These are phyloP conservation scores for Neocallimastix lanati DNA, from an alignment of 192 early-diverging fungal species.

Conservation along the genomic window DNA sequence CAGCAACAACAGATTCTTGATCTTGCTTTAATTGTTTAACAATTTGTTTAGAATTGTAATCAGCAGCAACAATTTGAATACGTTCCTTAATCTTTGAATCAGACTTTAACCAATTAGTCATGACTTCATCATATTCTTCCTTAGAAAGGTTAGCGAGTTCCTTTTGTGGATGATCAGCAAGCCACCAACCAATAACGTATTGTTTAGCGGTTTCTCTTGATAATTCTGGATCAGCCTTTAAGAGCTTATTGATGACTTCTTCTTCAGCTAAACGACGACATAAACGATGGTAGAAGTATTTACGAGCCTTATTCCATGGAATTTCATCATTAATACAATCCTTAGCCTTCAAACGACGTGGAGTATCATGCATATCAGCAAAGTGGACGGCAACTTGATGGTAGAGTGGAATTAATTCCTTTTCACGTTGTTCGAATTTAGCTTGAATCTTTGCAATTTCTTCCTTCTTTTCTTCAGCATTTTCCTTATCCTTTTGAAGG, in stretches of 20 bases:
- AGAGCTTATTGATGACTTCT: constrained; percentile 44
- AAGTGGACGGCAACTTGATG: constrained; percentile 87
- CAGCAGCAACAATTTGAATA: not conserved
- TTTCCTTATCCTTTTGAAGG: not conserved
- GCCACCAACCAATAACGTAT: constrained; percentile 41
- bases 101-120: not conserved
- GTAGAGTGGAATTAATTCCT: constrained; percentile 73
- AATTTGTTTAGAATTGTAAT: not conserved
- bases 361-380: constrained; percentile 91
- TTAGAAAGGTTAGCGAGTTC: not conserved
- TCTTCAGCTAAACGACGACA: constrained; percentile 61
- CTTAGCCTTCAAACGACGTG: constrained; percentile 91
- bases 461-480: constrained; percentile 26
- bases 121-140: not conserved
- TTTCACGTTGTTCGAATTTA: constrained; percentile 63
- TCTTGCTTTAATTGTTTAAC: not conserved
- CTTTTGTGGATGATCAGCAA: not conserved
- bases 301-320: constrained; percentile 58
- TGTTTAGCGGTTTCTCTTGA: constrained; percentile 26
- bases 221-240: constrained; percentile 18
- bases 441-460: constrained; percentile 47
- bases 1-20: not conserved
- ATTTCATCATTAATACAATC: constrained; percentile 61
- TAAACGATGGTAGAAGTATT: constrained; percentile 87
- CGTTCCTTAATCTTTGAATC: not conserved